A percentile compares a stretch with the other conserved stretches of the same genome.
These are phyloP conservation scores for Naematelia aurantialba DNA, from an alignment of 768 basidiomycete species.

Conservation along the genomic window DNA sequence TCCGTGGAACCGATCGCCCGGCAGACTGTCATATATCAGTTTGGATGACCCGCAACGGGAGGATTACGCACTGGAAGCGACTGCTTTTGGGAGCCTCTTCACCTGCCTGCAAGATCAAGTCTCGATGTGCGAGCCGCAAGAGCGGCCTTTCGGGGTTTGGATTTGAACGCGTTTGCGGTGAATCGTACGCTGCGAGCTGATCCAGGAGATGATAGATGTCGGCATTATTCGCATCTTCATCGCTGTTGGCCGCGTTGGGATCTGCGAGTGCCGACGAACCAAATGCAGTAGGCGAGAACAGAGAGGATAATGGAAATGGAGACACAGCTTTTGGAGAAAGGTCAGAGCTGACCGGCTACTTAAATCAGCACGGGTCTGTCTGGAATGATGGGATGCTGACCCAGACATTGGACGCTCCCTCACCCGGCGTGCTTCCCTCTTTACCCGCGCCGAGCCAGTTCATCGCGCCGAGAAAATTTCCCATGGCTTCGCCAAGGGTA, in stretches of 20 bases:
- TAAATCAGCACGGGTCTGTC: neutral
- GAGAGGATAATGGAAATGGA: constrained; percentile 28
- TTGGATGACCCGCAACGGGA: constrained; percentile 5
- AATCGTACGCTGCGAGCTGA: constrained; percentile 29
- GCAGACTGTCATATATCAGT: constrained; percentile 21
- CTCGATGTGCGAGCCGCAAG: constrained; percentile 30
- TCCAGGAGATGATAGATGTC: constrained; percentile 27
- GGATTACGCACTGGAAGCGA: constrained; percentile 42
- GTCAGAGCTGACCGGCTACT: neutral
- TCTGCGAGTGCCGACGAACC: constrained; percentile 9
- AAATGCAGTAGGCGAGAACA: constrained; percentile 36
- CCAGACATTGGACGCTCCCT: constrained; percentile 11
- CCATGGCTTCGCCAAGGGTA: constrained; percentile 17
- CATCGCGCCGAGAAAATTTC: constrained; percentile 40
- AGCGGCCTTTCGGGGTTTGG: constrained; percentile 46
- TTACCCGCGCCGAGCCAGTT: constrained; percentile 31
- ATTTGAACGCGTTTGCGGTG: constrained; percentile 33
- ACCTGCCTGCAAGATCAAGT: constrained; percentile 23
- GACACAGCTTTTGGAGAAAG: constrained; percentile 26
- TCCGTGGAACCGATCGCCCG: constrained; percentile 45
- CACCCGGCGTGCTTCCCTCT: constrained; percentile 6
- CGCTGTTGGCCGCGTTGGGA: constrained; percentile 6
- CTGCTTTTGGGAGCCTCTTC: constrained; percentile 28
- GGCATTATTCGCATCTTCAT: constrained; percentile 10
- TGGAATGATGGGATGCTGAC: constrained; percentile 9